Percentiles rank a stretch among this genome's conserved stretches.
phyloP scores from a whole-genome alignment of 257 asterid genomes.

The Solanum megistacrolobum region DNA sequence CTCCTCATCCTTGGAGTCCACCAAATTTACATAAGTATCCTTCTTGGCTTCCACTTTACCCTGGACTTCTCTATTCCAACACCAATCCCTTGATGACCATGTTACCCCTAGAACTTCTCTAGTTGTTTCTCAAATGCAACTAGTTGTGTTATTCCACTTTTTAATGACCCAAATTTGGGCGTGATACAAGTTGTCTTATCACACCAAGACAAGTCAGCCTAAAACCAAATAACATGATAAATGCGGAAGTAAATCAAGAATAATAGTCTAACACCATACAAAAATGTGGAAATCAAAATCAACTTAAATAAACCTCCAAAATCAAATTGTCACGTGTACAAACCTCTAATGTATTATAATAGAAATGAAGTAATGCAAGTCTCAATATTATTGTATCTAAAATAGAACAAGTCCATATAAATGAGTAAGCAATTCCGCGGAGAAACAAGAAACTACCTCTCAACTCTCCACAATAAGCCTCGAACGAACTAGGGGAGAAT shows the following conservation, averaged over 20 bases:
- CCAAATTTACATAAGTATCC: not conserved
- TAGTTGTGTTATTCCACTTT: not conserved
- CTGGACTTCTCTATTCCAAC: not conserved
- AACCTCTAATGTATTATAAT: not conserved
- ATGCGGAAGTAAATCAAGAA: not conserved
- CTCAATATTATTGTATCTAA: not conserved
- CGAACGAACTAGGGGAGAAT: not conserved
- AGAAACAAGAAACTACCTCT: not conserved
- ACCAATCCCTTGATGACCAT: not conserved
- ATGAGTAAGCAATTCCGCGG: not conserved
- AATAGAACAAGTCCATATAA: not conserved
- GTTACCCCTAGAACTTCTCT: not conserved
- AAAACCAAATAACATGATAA: not conserved
- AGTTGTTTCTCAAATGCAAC: not conserved
- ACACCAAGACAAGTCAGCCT: not conserved
- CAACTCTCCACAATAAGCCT: not conserved
- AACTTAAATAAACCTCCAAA: not conserved
- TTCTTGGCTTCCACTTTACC: not conserved
- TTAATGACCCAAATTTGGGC: not conserved
- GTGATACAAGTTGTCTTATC: too few relatives aligned
- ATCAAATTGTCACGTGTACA: not conserved
- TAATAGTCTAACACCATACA: not conserved
- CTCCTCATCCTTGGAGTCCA: not conserved
- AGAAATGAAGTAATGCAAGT: too few relatives aligned
- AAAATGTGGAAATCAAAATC: too few relatives aligned